Percentiles rank a stretch among this genome's conserved stretches.
Conservation (phyloP, 2,329 filamentous ascomycete species). For the Xylariaceae sp. region DNA sequence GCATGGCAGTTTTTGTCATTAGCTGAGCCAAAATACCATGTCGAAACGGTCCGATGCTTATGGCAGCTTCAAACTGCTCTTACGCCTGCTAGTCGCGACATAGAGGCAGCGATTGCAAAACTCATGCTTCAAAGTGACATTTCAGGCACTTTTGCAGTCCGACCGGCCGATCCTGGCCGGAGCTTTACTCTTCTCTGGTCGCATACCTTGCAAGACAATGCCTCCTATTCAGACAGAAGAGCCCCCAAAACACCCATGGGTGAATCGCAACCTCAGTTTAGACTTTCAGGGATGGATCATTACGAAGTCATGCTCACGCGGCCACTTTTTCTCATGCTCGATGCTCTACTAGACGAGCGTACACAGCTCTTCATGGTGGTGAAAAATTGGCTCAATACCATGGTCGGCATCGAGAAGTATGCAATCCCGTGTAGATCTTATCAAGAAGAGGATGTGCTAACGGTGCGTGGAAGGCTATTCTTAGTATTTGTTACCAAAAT, state of each 20-base stretch:
- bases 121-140: constrained; percentile 59
- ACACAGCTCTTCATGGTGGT: constrained; percentile 73
- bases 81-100: constrained; percentile 62
- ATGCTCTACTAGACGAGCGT: constrained; percentile 68
- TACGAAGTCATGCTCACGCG: constrained; percentile 74
- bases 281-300: constrained; percentile 54
- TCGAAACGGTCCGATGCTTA: constrained; percentile 81
- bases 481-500: constrained; percentile 58
- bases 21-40: constrained; percentile 85
- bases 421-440: constrained; percentile 16
- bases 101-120: constrained; percentile 73
- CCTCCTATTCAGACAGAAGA: constrained; percentile 39
- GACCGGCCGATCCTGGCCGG: constrained; percentile 58
- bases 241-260: constrained; percentile 36
- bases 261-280: constrained; percentile 32
- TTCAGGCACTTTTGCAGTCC: constrained; percentile 43
- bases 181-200: constrained; percentile 77
- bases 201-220: constrained; percentile 65
- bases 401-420: constrained; percentile 61
- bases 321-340: constrained; percentile 77
- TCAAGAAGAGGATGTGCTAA: constrained; percentile 15
- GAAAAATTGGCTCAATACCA: constrained; percentile 72
- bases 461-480: constrained; percentile 47
- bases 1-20: constrained; percentile 80
- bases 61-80: constrained; percentile 80